A percentile compares a stretch with the other conserved stretches of the same genome.
Conservation (phyloP, 768 basidiomycete species). For the Kwoniella heveanensis region DNA sequence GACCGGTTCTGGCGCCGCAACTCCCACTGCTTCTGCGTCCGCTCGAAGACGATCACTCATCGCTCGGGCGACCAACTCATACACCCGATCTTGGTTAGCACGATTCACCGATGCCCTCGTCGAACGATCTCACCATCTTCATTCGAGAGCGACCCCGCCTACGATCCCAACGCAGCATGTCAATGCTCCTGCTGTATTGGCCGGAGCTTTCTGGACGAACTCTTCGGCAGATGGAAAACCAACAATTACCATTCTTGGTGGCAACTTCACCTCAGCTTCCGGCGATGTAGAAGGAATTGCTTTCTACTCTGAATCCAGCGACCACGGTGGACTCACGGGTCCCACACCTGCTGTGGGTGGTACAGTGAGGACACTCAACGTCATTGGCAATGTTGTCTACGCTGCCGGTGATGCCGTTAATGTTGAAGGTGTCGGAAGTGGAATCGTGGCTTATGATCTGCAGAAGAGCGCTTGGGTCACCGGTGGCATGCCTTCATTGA, state of each 20-base stretch:
- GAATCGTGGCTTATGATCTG: conserved; percentile 82
- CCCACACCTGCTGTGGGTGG: conserved; percentile 73
- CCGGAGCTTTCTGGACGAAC: conserved; percentile 85
- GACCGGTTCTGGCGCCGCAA: conserved; percentile 56
- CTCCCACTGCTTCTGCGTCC: conserved; percentile 41
- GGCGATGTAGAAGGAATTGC: conserved; percentile 64
- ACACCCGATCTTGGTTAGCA: conserved; percentile 26
- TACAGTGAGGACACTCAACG: conserved; percentile 72
- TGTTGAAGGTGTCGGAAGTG: conserved; percentile 62
- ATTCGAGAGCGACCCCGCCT: conserved; percentile 62
- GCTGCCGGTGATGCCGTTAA: conserved; percentile 69
- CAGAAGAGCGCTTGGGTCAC: conserved; percentile 66
- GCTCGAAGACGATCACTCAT: conserved; percentile 25
- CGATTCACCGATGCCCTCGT: conserved; percentile 54
- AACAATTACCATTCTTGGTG: conserved; percentile 78
- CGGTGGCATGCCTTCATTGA: conserved; percentile 65
- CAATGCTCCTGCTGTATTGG: conserved; percentile 76
- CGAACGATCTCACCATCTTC: conserved; percentile 17
- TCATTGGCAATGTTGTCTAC: conserved; percentile 70
- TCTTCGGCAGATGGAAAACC: conserved; percentile 62
- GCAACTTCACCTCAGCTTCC: conserved; percentile 69
- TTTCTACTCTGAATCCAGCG: conserved; percentile 65
- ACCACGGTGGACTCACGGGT: conserved; percentile 61
- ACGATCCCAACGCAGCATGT: conserved; percentile 65
- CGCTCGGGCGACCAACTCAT: conserved; percentile 9